A percentile compares a stretch with the other conserved stretches of the same genome.
phyloP scores from a whole-genome alignment of 2,329 filamentous ascomycete species.

The Alternaria angustiovoidea region DNA sequence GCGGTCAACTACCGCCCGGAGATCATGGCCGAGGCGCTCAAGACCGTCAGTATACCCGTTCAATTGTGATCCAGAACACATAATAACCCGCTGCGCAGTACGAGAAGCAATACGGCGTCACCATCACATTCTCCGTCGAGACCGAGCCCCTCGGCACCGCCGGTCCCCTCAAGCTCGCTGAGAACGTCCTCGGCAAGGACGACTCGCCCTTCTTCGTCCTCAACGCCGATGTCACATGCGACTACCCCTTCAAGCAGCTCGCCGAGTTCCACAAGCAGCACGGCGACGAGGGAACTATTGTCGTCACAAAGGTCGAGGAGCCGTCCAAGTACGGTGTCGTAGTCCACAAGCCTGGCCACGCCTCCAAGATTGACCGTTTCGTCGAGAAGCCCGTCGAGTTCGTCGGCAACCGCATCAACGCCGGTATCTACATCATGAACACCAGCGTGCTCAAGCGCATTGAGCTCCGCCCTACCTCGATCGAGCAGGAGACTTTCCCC shows the following conservation, averaged over 20 bases:
- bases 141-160: slow-evolving; percentile 94
- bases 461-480: slow-evolving; percentile 94
- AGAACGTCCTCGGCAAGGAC: slow-evolving; percentile 90
- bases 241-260: slow-evolving; percentile 92
- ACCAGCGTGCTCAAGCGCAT: slow-evolving; percentile 89
- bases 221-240: slow-evolving; percentile 98
- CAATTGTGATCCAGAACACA: slow-evolving; percentile 3
- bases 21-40: slow-evolving; percentile 92
- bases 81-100: slow-evolving; percentile 63
- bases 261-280: slow-evolving; percentile 91
- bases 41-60: slow-evolving; percentile 70
- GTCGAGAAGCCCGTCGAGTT: slow-evolving; percentile 99
- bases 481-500: slow-evolving; percentile 99
- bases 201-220: slow-evolving; percentile 96
- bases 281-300: slow-evolving; percentile 95
- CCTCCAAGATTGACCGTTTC: slow-evolving; percentile 94
- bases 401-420: slow-evolving; percentile 98
- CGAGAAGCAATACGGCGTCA: slow-evolving; percentile 89
- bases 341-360: slow-evolving; percentile 92
- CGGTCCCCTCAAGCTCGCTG: slow-evolving; percentile 92
- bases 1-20: slow-evolving; percentile 99
- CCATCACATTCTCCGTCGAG: slow-evolving; percentile 97
- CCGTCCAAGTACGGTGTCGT: slow-evolving; percentile 99
- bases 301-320: slow-evolving; percentile 98
- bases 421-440: slow-evolving; percentile 97